Base-by-base conservation (phyloP, 352 stramenopile species). In the Phytophthora citrophthora region DNA sequence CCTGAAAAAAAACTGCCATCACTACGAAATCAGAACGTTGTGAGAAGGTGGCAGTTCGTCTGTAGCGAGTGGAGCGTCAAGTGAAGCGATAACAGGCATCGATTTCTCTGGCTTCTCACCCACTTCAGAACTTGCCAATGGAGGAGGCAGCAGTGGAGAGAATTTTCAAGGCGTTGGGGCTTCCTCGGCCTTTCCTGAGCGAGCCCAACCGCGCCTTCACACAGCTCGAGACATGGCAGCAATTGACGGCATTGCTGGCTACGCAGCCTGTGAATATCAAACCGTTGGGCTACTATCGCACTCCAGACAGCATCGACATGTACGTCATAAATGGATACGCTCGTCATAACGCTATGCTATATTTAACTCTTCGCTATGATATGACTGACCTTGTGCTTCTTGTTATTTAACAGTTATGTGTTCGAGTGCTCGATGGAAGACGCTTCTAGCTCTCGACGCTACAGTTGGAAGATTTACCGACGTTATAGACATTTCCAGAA, bases 401-500 rank as follows among this genome's bases (percentile, higher is more conserved):
- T 39, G 8, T 20, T 38, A 52, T 38, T 32, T n/a, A 18, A 52
- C 53, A 95, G 86, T 16, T 93, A 95, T 58, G 86, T 93, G 20
- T 92, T 95, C 46, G 83, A 95, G 41, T 91, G 85, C 34, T 69
- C 63, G 0, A 58, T 93, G 10, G 72, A 78, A 15, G 65, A 64
- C 20, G 41, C 13, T 7, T 60, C 75, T 16, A 67, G 61, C 26
- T 64, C 86, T 34, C 20, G 41, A 16, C n/a, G 24, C n/a, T 64
- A 58, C 43, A 83, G 72, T 32, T 95, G 86, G 86, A 92, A 92
- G 58, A 88, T 95, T 55, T 93, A 93, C 44, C 81, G 85, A 7
- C 85, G 87, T n/a, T 95, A 95, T 61, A 72, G 87, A 29, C 84
- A 95, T 18, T 95, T 95, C 71, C 78, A 95, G 51, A 72, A 79